phyloP scores from a whole-genome alignment of 352 stramenopile genomes.

The Globisporangium megalacanthum region DNA sequence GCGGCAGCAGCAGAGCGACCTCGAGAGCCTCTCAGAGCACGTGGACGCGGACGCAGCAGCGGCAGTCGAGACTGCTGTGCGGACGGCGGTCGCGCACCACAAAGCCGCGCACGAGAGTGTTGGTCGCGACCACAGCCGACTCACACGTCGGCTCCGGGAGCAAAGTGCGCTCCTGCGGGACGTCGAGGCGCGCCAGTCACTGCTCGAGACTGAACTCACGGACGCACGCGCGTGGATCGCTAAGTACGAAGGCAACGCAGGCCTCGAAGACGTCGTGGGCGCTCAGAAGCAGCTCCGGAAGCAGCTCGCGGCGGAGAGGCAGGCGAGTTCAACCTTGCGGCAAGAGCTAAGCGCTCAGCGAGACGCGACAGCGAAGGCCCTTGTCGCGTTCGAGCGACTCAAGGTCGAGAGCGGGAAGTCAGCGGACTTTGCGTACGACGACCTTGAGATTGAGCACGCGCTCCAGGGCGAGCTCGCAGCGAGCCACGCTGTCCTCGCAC shows the following conservation, averaged over 20 bases:
- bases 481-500: constrained; percentile 43
- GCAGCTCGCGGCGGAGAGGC: constrained; percentile 55
- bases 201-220: constrained; percentile 51
- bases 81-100: constrained; percentile 30
- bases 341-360: constrained; percentile 56
- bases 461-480: constrained; percentile 54
- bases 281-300: constrained; percentile 67
- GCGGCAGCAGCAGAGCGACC: constrained; percentile 49
- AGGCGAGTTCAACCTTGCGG: constrained; percentile 51
- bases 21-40: constrained; percentile 52
- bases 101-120: constrained; percentile 19
- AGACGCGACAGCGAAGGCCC: constrained; percentile 46
- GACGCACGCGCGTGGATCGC: constrained; percentile 61
- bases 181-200: constrained; percentile 43
- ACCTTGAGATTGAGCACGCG: constrained; percentile 42
- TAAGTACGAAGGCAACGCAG: constrained; percentile 58
- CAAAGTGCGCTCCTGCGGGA: constrained; percentile 42
- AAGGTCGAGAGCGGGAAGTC: constrained; percentile 49
- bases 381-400: constrained; percentile 51
- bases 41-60: constrained; percentile 26
- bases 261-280: constrained; percentile 67
- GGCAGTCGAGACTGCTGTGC: constrained; percentile 22
- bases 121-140: constrained; percentile 27
- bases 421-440: constrained; percentile 50
- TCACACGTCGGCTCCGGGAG: constrained; percentile 47